Evolutionary conservation across 2,329 filamentous ascomycete genomes (phyloP).

Genomic region (Colletotrichum sp.): DNA sequence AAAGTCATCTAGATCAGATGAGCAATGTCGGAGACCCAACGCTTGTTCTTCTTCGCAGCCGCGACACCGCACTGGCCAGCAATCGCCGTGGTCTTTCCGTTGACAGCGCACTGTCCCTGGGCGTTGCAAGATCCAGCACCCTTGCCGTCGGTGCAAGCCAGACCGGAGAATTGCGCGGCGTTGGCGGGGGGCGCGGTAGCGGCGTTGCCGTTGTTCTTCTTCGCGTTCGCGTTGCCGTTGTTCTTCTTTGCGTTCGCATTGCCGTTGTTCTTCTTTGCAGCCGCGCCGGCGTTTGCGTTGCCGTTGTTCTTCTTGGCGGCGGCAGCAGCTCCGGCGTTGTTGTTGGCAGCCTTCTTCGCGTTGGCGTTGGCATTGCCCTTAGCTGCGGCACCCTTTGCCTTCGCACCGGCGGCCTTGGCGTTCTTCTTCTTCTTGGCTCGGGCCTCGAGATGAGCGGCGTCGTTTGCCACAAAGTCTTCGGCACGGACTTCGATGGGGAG

Average conservation of each 20-base stretch:
- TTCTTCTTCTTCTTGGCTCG: constrained; percentile 3
- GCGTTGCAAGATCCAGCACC: constrained; percentile 11
- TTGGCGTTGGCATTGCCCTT: not conserved
- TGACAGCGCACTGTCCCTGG: constrained; percentile 7
- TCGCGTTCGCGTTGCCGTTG: not conserved
- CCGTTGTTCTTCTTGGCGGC: not conserved
- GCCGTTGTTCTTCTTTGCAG: not conserved
- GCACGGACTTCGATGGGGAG: constrained; percentile 3
- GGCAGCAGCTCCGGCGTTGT: not conserved
- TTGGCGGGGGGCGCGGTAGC: not conserved
- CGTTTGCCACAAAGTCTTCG: not conserved
- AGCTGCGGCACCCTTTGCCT: not conserved
- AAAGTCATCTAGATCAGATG: not conserved
- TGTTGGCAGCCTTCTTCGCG: not conserved
- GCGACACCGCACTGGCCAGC: constrained; percentile 15
- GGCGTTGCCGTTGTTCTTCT: not conserved
- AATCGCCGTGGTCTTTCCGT: constrained; percentile 13
- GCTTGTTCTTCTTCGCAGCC: constrained; percentile 1
- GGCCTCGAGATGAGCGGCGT: not conserved
- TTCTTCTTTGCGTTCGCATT: not conserved
- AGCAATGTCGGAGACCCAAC: not conserved
- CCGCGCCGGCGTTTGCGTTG: not conserved
- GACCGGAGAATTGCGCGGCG: not conserved
- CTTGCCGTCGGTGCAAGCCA: constrained; percentile 16
- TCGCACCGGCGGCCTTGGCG: not conserved